Conservation (phyloP, 495 filamentous ascomycete genomes). For the Daldinia grandis region DNA sequence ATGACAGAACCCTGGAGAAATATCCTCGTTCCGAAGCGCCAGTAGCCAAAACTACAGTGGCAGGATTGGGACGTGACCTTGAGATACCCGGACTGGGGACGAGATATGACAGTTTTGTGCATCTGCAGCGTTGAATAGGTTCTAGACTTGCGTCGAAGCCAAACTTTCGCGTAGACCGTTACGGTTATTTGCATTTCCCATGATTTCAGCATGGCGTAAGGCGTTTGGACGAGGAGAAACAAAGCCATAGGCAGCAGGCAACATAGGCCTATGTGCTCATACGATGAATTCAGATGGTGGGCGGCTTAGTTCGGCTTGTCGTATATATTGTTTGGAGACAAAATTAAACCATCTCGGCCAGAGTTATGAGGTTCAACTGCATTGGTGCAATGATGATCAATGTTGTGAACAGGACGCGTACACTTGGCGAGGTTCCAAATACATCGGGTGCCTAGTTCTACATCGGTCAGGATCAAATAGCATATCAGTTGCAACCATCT, state of each 20-base stretch:
- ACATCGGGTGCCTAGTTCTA: slow-evolving; percentile 19
- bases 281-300: slow-evolving; percentile 10
- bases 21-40: slow-evolving; percentile 18
- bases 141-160: neutral
- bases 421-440: slow-evolving; percentile 16
- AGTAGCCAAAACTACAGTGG: slow-evolving; percentile 22
- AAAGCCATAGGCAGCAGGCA: slow-evolving; percentile 29
- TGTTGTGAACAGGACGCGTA: slow-evolving; percentile 13
- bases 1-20: slow-evolving; percentile 41
- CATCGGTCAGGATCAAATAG: slow-evolving; percentile 21
- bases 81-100: slow-evolving; percentile 39
- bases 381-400: slow-evolving; percentile 9
- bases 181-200: slow-evolving; percentile 39
- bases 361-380: slow-evolving; percentile 2
- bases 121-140: slow-evolving; percentile 13
- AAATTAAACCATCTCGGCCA: slow-evolving; percentile 16
- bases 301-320: slow-evolving; percentile 2
- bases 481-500: slow-evolving; percentile 3
- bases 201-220: slow-evolving; percentile 49
- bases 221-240: slow-evolving; percentile 37
- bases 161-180: slow-evolving; percentile 5
- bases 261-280: slow-evolving; percentile 15
- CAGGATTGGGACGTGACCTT: slow-evolving; percentile 32
- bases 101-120: slow-evolving; percentile 19
- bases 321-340: slow-evolving; percentile 16